phyloP scores from a whole-genome alignment of 805 yeast genomes.

The Komagataella kurtzmanii region DNA sequence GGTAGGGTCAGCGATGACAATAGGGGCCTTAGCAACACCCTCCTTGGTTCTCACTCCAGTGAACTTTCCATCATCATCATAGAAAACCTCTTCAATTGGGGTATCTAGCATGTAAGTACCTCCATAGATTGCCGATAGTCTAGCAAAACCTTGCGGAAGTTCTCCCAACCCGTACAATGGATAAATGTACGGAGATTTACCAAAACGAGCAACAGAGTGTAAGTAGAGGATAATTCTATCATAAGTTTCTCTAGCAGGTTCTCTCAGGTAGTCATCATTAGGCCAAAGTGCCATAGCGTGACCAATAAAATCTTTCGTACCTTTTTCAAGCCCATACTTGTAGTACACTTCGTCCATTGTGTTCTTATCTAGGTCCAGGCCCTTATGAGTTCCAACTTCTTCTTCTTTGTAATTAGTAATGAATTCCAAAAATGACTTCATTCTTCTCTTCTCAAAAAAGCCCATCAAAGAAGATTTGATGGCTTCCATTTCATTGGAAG shows the following conservation, averaged over 20 bases:
- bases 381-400: slow-evolving; percentile 70
- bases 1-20: slow-evolving; percentile 95
- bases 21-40: slow-evolving; percentile 83
- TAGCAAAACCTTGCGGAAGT: slow-evolving; percentile 97
- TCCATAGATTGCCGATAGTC: slow-evolving; percentile 93
- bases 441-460: slow-evolving; percentile 87
- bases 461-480: slow-evolving; percentile 89
- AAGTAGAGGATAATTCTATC: slow-evolving; percentile 79
- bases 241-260: slow-evolving; percentile 86
- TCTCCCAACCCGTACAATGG: slow-evolving; percentile 96
- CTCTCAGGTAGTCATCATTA: slow-evolving; percentile 75
- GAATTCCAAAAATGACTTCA: slow-evolving; percentile 84
- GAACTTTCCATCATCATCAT: slow-evolving; percentile 59
- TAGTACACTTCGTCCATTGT: slow-evolving; percentile 87
- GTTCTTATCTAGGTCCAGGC: slow-evolving; percentile 69
- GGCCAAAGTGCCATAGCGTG: slow-evolving; percentile 98
- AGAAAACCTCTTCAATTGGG: slow-evolving; percentile 82
- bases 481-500: slow-evolving; percentile 86
- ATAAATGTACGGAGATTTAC: slow-evolving; percentile 91
- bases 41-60: slow-evolving; percentile 84
- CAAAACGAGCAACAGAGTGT: slow-evolving; percentile 86
- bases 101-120: slow-evolving; percentile 98
- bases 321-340: slow-evolving; percentile 82
- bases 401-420: slow-evolving; percentile 74
- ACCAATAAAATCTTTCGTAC: slow-evolving; percentile 93